Evolutionary conservation across 2,329 filamentous ascomycete genomes (phyloP), one percentile per base, ranked within the genome.

Genomic region (Botrytis medusae): DNA sequence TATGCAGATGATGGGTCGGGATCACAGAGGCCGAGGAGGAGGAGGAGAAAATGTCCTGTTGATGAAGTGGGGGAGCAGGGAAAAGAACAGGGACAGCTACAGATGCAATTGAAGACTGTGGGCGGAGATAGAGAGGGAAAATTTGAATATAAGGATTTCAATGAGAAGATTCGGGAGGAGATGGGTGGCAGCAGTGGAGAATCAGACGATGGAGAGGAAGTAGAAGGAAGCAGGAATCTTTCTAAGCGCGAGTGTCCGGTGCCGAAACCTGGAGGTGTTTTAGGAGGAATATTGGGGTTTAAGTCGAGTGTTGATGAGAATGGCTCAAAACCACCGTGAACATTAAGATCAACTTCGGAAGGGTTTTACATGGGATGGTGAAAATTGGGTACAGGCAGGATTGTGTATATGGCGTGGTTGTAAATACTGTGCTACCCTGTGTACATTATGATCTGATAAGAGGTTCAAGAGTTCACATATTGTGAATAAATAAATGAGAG

Each of bases 211-310:
- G 46, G 10, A 32, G 72, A 73, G 46, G 60, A 54, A 59, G n/a
- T 65, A 46, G 59, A 40, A 22, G 71, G 46, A 37, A 44, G 65
- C 37, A 44, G 57, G 29, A 57, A 40, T 5, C 20, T 25, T 22
- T 8, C 83, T 63, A 86, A 86, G 80, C 88, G 93, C 79, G 93
- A 97, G 81, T 99, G 96, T 81, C 96, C 96, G 0, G 90, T 99
- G 20, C 96, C 96, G 8, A 98, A 98, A 83, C 95, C 96, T 0
- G 87, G 90, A 46, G 95, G 94, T 4, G 83, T 94, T 48, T 83
- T 97, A 63, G 93, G 93, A 20, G 88, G 92, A 80, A 85, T 95
- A 84, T 94, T 77, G 83, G 78, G 79, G 25, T 79, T 81, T 22
- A 78, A 77, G 40, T 48, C 75, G 72, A 78, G 74, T 60, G 76